Evolutionary conservation across 768 basidiomycete genomes (phyloP), one percentile per base, ranked within the genome.

Genomic region (Lyophyllum atratum): DNA sequence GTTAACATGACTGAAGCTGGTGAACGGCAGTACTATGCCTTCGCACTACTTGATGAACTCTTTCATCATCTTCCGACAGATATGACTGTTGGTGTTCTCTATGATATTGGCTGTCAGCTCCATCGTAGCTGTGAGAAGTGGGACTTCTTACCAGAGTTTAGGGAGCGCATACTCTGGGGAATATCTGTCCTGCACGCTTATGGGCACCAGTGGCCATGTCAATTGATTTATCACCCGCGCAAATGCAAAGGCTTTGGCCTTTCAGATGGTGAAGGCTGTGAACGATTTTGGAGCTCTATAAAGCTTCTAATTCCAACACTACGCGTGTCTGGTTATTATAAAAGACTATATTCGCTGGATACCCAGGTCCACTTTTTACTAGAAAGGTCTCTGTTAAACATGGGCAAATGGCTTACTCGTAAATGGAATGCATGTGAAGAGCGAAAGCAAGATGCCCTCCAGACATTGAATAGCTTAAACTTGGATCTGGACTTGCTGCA

Each of bases 181-280:
- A 73, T 72, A 0, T 70, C 67, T 5, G 73, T 69, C 0, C 70
- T 78, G 66, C 76, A 79, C 58, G 72, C 72, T 0, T 76, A 73
- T 52, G 71, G 39, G 1, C 51, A 52, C 28, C 34, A 52, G 21
- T 52, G 46, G 54, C 22, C 34, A 1, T 55, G 51, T 49, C 72
- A 74, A 49, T 46, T 76, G 0, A 55, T 67, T 0, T 72, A 64
- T 59, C 70, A 75, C 40, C 75, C 75, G 1, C 57, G 71, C 3
- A 48, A 72, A 22, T 49, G 63, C 0, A 26, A 50, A 28, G 40
- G 51, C 3, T 25, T 52, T 21, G 40, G 51, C 12, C 42, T 52
- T 8, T 26, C 64, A 2, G 69, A 76, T 60, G 74, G 75, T 9
- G 74, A 76, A 56, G 72, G 74, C 3, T 58, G 59, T 6, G 73